Evolutionary conservation across 1,139 yeast species (phyloP).

Genomic region (Blastobotrys persicus): DNA sequence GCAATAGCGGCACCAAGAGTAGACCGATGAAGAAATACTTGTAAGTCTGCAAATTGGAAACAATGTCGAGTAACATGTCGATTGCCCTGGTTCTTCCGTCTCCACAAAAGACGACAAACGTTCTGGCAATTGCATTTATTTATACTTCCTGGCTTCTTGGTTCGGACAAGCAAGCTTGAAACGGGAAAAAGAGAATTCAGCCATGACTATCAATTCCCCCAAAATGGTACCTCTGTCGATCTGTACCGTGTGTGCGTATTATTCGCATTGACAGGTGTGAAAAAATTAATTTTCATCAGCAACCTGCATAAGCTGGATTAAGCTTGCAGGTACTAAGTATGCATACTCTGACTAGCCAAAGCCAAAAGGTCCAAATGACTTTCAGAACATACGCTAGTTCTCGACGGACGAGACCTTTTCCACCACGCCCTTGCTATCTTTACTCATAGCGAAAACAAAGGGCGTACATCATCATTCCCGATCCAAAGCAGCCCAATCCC

Average conservation of each 20-base stretch:
- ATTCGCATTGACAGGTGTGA: too few species aligned
- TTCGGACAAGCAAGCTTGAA: not conserved
- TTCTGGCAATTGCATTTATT: not conserved
- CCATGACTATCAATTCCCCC: not conserved
- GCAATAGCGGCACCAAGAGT: not conserved
- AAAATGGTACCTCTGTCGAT: not conserved
- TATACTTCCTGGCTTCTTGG: not conserved
- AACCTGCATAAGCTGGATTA: too few species aligned
- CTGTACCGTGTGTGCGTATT: not conserved
- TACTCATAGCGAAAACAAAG: not conserved
- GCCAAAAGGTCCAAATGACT: too few species aligned
- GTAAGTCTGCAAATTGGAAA: not conserved
- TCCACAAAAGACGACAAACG: not conserved
- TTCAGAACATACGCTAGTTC: too few species aligned
- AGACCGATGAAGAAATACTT: not conserved
- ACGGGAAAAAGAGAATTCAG: constrained; percentile 1
- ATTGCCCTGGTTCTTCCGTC: too few species aligned
- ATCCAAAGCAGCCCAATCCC: not conserved
- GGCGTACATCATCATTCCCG: not conserved
- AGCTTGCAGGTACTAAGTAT: too few species aligned
- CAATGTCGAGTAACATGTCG: not conserved
- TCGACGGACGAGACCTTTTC: too few species aligned
- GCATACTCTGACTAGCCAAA: too few species aligned
- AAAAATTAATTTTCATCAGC: too few species aligned
- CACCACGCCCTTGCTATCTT: not conserved